A percentile compares a stretch with the other conserved stretches of the same genome.
phyloP scores from a whole-genome alignment of 768 basidiomycete species.

The Naganishia vishniacii region DNA sequence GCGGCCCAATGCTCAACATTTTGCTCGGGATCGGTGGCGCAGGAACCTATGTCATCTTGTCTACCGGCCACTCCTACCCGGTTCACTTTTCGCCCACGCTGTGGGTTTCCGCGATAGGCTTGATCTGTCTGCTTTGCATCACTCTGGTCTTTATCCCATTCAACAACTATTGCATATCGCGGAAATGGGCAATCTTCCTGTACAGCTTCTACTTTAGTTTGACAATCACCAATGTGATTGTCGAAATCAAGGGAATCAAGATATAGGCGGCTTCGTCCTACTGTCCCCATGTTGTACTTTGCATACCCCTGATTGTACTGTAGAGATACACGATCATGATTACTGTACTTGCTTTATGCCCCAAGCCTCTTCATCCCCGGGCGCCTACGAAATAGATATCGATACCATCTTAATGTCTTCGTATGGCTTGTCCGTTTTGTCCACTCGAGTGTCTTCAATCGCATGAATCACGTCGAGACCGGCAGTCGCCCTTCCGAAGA shows the following conservation, averaged over 20 bases:
- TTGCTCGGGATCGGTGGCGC: constrained; percentile 76
- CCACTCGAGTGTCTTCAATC: constrained; percentile 59
- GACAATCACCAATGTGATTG: constrained; percentile 72
- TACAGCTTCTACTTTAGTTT: constrained; percentile 67
- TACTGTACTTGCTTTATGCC: background rate
- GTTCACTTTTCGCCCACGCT: constrained; percentile 77
- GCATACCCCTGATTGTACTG: background rate
- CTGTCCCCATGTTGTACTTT: background rate
- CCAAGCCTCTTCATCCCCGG: background rate
- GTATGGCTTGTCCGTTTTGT: constrained; percentile 70
- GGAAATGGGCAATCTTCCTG: constrained; percentile 75
- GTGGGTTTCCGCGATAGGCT: constrained; percentile 72
- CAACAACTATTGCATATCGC: constrained; percentile 73
- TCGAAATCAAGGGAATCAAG: constrained; percentile 56
- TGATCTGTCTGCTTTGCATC: constrained; percentile 66
- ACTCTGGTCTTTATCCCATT: constrained; percentile 79
- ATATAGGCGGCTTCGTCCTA: background rate
- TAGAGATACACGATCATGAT: constrained; percentile 6
- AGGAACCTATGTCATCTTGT: constrained; percentile 73
- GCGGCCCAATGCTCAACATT: constrained; percentile 49
- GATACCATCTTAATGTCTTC: constrained; percentile 80
- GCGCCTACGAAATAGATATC: constrained; percentile 25
- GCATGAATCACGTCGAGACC: constrained; percentile 84
- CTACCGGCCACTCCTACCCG: constrained; percentile 60
- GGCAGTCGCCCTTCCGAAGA: constrained; percentile 81